These are phyloP conservation scores for Aristolochia californica DNA, from an alignment of 164 flowering plant species.

Conservation along the genomic window DNA sequence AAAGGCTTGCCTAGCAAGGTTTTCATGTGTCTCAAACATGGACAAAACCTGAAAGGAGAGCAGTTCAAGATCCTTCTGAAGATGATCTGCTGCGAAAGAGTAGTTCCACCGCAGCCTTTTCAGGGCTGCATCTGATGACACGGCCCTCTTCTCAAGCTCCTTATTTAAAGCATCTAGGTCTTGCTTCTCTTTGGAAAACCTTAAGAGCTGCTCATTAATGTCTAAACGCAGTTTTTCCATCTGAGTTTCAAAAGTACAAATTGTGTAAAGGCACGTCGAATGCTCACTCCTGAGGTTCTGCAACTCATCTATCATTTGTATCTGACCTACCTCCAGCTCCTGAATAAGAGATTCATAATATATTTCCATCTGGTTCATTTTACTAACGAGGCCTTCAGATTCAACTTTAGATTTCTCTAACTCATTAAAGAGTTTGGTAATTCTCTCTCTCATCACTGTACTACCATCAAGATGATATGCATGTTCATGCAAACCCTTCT, in stretches of 20 bases:
- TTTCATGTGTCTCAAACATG: constrained; percentile 89
- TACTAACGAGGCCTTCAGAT: constrained; percentile 46
- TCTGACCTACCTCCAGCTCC: constrained; percentile 94
- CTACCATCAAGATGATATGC: constrained; percentile 15
- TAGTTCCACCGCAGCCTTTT: constrained; percentile 75
- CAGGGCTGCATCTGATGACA: constrained; percentile 68
- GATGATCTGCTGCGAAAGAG: constrained; percentile 68
- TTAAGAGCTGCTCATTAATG: constrained; percentile 44
- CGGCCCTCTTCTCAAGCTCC: constrained; percentile 77
- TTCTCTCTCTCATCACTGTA: constrained; percentile 39
- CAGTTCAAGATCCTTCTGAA: constrained; percentile 85
- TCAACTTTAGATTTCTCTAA: constrained; percentile 74
- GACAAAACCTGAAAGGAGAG: constrained; percentile 87
- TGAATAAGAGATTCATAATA: constrained; percentile 89
- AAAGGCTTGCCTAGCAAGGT: constrained; percentile 63
- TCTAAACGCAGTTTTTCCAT: constrained; percentile 60
- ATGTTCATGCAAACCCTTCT: constrained; percentile 19
- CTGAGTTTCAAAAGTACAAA: constrained; percentile 55
- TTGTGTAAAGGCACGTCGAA: constrained; percentile 54
- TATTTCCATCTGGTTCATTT: constrained; percentile 93
- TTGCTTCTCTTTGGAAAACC: constrained; percentile 44
- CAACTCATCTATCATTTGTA: constrained; percentile 72
- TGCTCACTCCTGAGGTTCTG: constrained; percentile 79
- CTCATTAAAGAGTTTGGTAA: constrained; percentile 64
- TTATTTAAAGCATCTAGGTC: constrained; percentile 45